A percentile compares a stretch with the other conserved stretches of the same genome.
Conservation (phyloP, 2,329 filamentous ascomycete species). For the Colletotrichum australisinense region DNA sequence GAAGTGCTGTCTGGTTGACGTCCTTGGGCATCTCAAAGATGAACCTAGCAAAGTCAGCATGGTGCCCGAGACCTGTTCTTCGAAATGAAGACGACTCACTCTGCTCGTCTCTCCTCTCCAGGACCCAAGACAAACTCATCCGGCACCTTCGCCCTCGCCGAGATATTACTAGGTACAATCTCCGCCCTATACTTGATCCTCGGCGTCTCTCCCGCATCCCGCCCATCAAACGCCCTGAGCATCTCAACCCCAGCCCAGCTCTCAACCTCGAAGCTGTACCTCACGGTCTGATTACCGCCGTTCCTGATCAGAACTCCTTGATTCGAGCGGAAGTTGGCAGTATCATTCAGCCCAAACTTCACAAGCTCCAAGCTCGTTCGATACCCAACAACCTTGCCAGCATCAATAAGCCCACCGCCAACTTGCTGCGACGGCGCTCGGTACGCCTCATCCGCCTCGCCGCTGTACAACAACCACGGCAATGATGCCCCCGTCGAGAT, state of each 20-base stretch:
- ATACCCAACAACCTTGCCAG: slow-evolving; percentile 48
- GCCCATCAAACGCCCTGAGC: slow-evolving; percentile 38
- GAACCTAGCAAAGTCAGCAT: slow-evolving; percentile 11
- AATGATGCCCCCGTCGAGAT: slow-evolving; percentile 40
- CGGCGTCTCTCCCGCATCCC: slow-evolving; percentile 19
- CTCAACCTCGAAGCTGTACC: slow-evolving; percentile 29
- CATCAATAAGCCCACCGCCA: slow-evolving; percentile 53
- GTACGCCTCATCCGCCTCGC: slow-evolving; percentile 18
- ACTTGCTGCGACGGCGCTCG: slow-evolving; percentile 51
- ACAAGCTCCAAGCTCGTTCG: slow-evolving; percentile 46
- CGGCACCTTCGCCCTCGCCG: slow-evolving; percentile 32
- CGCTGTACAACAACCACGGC: slow-evolving; percentile 38
- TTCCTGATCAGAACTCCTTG: slow-evolving; percentile 27
- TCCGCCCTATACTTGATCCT: slow-evolving; percentile 36
- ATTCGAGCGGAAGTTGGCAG: slow-evolving; percentile 45
- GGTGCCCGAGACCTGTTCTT: fast-evolving
- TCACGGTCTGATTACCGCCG: background rate
- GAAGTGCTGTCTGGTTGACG: slow-evolving; percentile 43
- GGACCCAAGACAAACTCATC: slow-evolving; percentile 26
- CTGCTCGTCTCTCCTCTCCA: slow-evolving; percentile 16
- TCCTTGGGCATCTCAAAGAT: slow-evolving; percentile 41
- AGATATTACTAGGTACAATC: slow-evolving; percentile 36
- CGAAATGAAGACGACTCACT: background rate
- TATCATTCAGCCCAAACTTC: slow-evolving; percentile 55
- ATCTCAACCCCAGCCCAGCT: slow-evolving; percentile 33